A percentile compares a stretch with the other conserved stretches of the same genome.
Evolutionary conservation across 2,329 filamentous ascomycete genomes (phyloP).

Genomic region (Pezicula radicicola): DNA sequence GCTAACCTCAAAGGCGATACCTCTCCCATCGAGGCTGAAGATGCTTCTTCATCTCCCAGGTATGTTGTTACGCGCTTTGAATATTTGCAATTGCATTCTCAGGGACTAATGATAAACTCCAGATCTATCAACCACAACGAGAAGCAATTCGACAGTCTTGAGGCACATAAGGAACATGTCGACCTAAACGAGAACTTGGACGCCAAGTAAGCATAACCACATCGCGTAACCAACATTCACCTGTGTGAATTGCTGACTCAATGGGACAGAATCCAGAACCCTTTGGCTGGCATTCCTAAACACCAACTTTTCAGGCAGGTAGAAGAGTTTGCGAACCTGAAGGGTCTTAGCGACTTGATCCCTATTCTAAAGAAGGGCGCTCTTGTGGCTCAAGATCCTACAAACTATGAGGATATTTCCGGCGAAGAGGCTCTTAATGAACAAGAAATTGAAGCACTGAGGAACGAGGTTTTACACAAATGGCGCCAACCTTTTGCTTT

Average conservation of each 20-base stretch:
- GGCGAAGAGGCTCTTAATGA: slow-evolving; percentile 56
- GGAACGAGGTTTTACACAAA: slow-evolving; percentile 62
- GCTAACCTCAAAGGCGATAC: not conserved
- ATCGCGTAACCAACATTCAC: not conserved
- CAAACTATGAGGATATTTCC: slow-evolving; percentile 56
- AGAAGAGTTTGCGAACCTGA: slow-evolving; percentile 55
- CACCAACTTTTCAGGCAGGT: slow-evolving; percentile 51
- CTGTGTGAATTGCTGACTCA: not conserved
- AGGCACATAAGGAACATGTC: slow-evolving; percentile 9
- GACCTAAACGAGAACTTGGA: slow-evolving; percentile 17
- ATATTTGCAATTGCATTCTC: not conserved
- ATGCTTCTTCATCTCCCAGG: slow-evolving; percentile 1
- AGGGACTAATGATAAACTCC: not conserved
- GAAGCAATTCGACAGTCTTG: slow-evolving; percentile 5
- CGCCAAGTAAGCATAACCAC: slow-evolving; percentile 8
- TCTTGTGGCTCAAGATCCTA: slow-evolving; percentile 69
- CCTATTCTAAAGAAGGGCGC: slow-evolving; percentile 65
- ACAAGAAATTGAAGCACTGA: slow-evolving; percentile 56
- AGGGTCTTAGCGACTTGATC: slow-evolving; percentile 56
- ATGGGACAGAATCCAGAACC: slow-evolving; percentile 47
- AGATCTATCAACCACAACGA: slow-evolving; percentile 10
- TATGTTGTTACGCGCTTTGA: not conserved
- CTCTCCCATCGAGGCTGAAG: not conserved
- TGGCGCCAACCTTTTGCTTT: slow-evolving; percentile 62
- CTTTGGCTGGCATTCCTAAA: slow-evolving; percentile 51